Evolutionary conservation across 345 rosid species (phyloP).

Genomic region (Eutrema heterophyllum): DNA sequence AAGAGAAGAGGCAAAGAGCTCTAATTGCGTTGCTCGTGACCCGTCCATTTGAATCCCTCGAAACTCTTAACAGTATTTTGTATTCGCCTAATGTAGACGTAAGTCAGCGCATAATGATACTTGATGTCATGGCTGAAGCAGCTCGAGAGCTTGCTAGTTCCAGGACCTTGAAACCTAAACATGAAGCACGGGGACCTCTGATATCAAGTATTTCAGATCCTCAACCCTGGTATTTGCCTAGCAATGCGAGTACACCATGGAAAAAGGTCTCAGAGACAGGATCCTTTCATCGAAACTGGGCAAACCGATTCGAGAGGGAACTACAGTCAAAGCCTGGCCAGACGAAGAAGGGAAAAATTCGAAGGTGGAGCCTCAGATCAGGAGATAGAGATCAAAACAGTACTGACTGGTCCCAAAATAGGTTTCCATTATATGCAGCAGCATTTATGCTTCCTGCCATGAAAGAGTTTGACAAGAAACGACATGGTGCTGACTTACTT

Average conservation of each 20-base stretch:
- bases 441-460: constrained; percentile 99
- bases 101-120: constrained; percentile 97
- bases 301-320: constrained; percentile 80
- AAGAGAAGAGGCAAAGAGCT: constrained; percentile 90
- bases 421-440: constrained; percentile 79
- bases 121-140: constrained; percentile 90
- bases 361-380: constrained; percentile 74
- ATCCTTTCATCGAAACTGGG: constrained; percentile 57
- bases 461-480: constrained; percentile 87
- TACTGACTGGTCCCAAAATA: constrained; percentile 62
- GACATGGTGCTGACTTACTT: constrained; percentile 97
- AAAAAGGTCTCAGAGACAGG: constrained; percentile 66
- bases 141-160: constrained; percentile 84
- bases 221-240: constrained; percentile 94
- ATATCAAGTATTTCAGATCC: constrained; percentile 68
- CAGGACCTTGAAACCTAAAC: constrained; percentile 51
- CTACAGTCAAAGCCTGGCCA: constrained; percentile 59
- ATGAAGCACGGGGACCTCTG: constrained; percentile 39
- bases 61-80: constrained; percentile 51
- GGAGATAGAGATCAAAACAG: constrained; percentile 39
- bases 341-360: constrained; percentile 67
- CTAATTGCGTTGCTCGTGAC: constrained; percentile 74
- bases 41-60: constrained; percentile 75
- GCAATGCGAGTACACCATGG: constrained; percentile 73
- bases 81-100: constrained; percentile 83